Evolutionary conservation across 306 rosid species (phyloP), one percentile per base, ranked within the genome.

Genomic region (Luffa acutangula): DNA sequence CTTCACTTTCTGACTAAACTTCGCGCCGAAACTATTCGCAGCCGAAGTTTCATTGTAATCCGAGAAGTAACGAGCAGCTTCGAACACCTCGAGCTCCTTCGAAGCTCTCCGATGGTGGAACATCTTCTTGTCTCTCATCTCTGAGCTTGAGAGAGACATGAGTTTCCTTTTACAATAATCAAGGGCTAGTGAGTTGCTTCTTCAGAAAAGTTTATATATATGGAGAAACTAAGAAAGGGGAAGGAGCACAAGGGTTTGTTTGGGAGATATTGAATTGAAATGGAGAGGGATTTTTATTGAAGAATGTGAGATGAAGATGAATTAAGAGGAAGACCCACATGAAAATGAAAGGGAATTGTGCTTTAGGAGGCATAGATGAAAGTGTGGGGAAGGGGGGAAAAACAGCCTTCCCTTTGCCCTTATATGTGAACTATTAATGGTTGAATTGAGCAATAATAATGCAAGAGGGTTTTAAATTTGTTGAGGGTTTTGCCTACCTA

Each of bases 21-120:
- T 84, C 10, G 86, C 65, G 0, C 54, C 37, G 2, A 70, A 70
- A 43, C 51, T 11, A 11, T 9, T 45, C 0, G 76, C 9, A 10
- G 76, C 76, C 6, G 75, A 69, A 71, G 85, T 85, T 83, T 91
- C 97, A 43, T 88, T 89, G 89, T 89, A 95, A 4, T 90, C 97
- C 5, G 98, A 95, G 93, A 95, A 95, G 65, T 95, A 95, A 75
- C 91, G 82, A 57, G 97, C 84, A 4, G 99, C 99, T 81, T 93
- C 97, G 65, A 95, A 95, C 60, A 93, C 98, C 33, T 92, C 93
- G 34, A 92, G 92, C 84, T 95, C 99, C 9, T 86, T 89, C 2
- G 99, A 95, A 37, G 89, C 93, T 54, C 89, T 88, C 78, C 91
- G 78, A 3, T 87, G 74, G 84, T 89, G 93, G 93, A 92, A 88